Percentiles rank a stretch among this genome's conserved stretches.
Evolutionary conservation across 108 stramenopile species (phyloP).

Genomic region (Bacterosira constricta): DNA sequence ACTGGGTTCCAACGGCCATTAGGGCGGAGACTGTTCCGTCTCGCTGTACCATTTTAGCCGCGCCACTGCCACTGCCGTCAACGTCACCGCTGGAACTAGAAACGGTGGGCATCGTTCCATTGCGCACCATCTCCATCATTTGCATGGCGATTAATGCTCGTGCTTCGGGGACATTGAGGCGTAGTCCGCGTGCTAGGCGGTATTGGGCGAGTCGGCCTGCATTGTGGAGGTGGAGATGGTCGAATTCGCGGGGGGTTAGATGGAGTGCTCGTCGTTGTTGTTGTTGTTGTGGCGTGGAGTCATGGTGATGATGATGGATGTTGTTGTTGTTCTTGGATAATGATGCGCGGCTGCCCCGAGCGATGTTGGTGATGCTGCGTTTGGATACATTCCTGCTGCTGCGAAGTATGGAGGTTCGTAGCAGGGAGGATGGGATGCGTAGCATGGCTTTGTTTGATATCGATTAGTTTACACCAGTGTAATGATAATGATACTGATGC

Average conservation of each 20-base stretch:
- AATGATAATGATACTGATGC: too few species aligned
- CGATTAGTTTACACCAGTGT: too few species aligned
- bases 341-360: not conserved
- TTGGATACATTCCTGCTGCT: too few species aligned
- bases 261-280: constrained; percentile 34
- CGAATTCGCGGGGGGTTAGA: constrained; percentile 85
- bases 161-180: constrained; percentile 89
- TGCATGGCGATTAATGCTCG: constrained; percentile 90
- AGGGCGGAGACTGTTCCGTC: constrained; percentile 80
- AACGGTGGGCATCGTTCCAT: constrained; percentile 56
- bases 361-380: not conserved
- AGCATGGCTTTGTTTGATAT: not conserved
- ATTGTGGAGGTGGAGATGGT: constrained; percentile 85
- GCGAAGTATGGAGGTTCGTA: too few species aligned
- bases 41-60: not conserved
- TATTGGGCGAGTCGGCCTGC: constrained; percentile 93
- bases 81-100: too few species aligned
- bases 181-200: constrained; percentile 89
- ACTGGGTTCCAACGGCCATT: constrained; percentile 81
- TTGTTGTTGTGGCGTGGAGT: not conserved
- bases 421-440: not conserved
- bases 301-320: not conserved
- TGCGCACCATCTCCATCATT: constrained; percentile 94
- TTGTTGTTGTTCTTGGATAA: not conserved
- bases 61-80: not conserved